phyloP scores from a whole-genome alignment of 73 alveolate genomes.

The Blepharisma stoltei region DNA sequence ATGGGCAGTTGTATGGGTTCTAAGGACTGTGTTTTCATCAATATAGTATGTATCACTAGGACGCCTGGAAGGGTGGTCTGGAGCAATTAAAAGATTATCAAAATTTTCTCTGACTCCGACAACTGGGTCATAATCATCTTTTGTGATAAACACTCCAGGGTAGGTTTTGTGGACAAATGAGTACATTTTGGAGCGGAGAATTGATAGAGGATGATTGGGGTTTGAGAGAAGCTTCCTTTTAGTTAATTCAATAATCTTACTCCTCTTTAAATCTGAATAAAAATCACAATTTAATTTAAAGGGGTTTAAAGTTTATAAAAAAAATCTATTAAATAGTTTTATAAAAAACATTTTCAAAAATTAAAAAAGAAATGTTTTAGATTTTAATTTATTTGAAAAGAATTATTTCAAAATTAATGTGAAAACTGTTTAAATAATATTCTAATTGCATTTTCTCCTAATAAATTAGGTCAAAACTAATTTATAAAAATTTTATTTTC shows the following conservation, averaged over 20 bases:
- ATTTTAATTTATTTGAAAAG: too few relatives aligned
- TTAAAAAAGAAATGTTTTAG: too few relatives aligned
- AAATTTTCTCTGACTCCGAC: conserved; percentile 69
- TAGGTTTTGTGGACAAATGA: conserved; percentile 35
- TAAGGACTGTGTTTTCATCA: conserved; percentile 49
- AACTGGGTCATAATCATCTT: conserved; percentile 58
- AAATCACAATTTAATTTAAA: too few relatives aligned
- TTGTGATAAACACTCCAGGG: conserved; percentile 36
- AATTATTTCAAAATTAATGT: too few relatives aligned
- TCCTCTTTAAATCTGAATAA: too few relatives aligned
- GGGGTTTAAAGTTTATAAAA: too few relatives aligned
- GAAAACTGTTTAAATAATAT: too few relatives aligned
- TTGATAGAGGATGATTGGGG: conserved; percentile 58
- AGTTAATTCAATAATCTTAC: conserved; percentile 43
- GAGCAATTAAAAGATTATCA: conserved; percentile 74
- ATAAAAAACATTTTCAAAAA: too few relatives aligned
- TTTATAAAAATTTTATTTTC: too few relatives aligned
- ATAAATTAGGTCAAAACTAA: too few relatives aligned
- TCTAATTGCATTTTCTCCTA: too few relatives aligned
- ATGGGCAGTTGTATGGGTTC: conserved; percentile 89
- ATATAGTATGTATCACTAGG: conserved; percentile 79
- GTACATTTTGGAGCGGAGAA: conserved; percentile 34
- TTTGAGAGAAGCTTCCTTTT: conserved; percentile 37
- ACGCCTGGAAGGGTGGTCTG: conserved; percentile 69
- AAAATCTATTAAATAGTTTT: too few relatives aligned